phyloP scores from a whole-genome alignment of 768 basidiomycete species.

The Suillus ampliporus region DNA sequence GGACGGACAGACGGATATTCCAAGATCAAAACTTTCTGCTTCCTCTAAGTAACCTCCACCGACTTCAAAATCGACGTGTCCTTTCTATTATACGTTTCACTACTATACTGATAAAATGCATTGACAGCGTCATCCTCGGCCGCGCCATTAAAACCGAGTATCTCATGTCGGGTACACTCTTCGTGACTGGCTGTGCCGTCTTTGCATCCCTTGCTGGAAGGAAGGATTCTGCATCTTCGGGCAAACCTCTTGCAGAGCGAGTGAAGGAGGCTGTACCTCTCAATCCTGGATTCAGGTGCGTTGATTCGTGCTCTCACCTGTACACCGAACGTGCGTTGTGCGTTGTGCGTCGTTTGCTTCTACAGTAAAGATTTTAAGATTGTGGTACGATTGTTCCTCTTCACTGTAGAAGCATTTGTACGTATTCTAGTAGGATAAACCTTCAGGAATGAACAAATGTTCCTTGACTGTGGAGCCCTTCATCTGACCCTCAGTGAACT shows the following conservation, averaged over 20 bases:
- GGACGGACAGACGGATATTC: too few species aligned
- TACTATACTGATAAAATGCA: conserved; percentile 14
- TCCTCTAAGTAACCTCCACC: too few species aligned
- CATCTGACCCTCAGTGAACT: too few species aligned
- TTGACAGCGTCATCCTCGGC: conserved; percentile 75
- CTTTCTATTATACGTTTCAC: conserved; percentile 3
- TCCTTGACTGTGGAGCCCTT: too few species aligned
- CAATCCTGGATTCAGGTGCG: conserved; percentile 71
- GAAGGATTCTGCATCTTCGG: conserved; percentile 46
- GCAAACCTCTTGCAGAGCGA: conserved; percentile 54
- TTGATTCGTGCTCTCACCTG: conserved; percentile 19
- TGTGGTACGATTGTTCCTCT: too few species aligned
- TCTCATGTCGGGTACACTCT: conserved; percentile 68
- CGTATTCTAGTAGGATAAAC: too few species aligned
- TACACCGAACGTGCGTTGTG: conserved; percentile 16
- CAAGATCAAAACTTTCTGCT: too few species aligned
- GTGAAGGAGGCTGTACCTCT: conserved; percentile 69
- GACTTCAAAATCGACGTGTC: too few species aligned
- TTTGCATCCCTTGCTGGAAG: conserved; percentile 62
- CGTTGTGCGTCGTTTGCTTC: conserved; percentile 15
- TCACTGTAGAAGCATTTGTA: too few species aligned
- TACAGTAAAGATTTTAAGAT: too few species aligned
- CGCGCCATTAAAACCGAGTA: conserved; percentile 84
- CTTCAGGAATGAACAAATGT: too few species aligned
- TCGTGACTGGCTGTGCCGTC: conserved; percentile 58